Base-by-base conservation (phyloP, 2,329 filamentous ascomycete species). In the Ceratocystis cacaofunesta region DNA sequence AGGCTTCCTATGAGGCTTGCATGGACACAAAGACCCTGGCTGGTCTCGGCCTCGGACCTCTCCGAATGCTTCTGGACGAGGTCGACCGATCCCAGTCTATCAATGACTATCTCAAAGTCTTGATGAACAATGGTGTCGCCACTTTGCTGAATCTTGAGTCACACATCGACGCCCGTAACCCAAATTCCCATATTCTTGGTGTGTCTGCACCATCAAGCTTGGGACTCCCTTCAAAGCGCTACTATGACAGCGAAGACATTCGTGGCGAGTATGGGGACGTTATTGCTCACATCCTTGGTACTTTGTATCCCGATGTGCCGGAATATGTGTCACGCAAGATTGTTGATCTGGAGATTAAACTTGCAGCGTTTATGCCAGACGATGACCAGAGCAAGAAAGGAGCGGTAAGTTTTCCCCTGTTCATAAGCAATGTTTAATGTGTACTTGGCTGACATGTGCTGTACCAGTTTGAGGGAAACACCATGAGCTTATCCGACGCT, bases 1-100 rank as follows among this genome's bases (percentile, higher is more conserved):
- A 86, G 72, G 74, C 79, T 57, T 82, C 79, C 0, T 90, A 89
- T 70, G 75, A 82, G 68, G 81, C 85, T 36, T 90, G 87, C 71
- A 80, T 87, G 72, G 78, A 89, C 69, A 81, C 86, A 70, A 76
- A 80, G 7, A 73, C 75, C 7, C 80, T 88, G 63, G 79, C 80
- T 68, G 73, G 79, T 55, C 72, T 78, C 10, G 86, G 85, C 1
- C 75, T 80, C 5, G 72, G 77, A 67, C 85, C 86, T 2, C 72
- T 90, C 50, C 72, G 78, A 19, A 72, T 79, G 3, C 73, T 88
- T 8, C 74, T 89, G n/a, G 72, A 78, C 17, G 73, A 80, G 60
- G 73, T 87, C 44, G 70, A 73, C 30, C 71, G 71, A 41, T 58
- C 69, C 8, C 69, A 70, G 7, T 66, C 71, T 50, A 68, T 74